Base-by-base conservation (phyloP, 2,329 filamentous ascomycete species). In the Phyllosticta ampelicida region DNA sequence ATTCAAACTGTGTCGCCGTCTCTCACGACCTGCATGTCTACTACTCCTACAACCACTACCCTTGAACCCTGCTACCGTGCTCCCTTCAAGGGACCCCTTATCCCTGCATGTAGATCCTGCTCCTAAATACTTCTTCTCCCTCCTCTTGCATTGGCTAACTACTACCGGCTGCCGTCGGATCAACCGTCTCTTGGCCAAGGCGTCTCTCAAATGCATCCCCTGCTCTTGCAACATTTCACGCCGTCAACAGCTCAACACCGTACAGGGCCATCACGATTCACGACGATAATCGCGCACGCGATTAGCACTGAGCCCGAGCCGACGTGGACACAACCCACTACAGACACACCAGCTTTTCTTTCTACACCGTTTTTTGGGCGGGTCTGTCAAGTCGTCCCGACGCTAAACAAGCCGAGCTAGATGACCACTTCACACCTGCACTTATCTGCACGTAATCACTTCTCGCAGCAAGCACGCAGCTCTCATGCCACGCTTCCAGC, bases 401-500 rank as follows among this genome's bases (percentile, higher is more conserved):
- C 23, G 23, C 23, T 26, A 26, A 26, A 26, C 4, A 8, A 26
- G 8, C 23, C 23, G 4, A 26, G 36, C 36, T 44, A 44, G n/a
- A n/a, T n/a, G n/a, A n/a, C n/a, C n/a, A n/a, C 36, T n/a, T n/a
- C n/a, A n/a, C 36, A 44, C 36, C 16, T 44, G 11, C n/a, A 44
- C 13, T 16, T 44, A n/a, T n/a, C 11, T 44, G 36, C 36, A 44
- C 36, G 36, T 16, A 44, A 44, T 16, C 36, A 5, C 36, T 16
- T 44, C 36, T n/a, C 36, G 36, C 36, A 44, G 36, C 36, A 44
- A 44, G 36, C 36, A 44, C 36, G 16, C 16, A 16, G 36, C 5
- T n/a, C 6, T n/a, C 36, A 44, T 44, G 36, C 23, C 23, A 8
- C 23, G 36, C 55, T 66, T 48, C 58, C 23, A 51, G n/a, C 58